phyloP scores from a whole-genome alignment of 2,329 filamentous ascomycete genomes.

The Neocucurbitaria cava region DNA sequence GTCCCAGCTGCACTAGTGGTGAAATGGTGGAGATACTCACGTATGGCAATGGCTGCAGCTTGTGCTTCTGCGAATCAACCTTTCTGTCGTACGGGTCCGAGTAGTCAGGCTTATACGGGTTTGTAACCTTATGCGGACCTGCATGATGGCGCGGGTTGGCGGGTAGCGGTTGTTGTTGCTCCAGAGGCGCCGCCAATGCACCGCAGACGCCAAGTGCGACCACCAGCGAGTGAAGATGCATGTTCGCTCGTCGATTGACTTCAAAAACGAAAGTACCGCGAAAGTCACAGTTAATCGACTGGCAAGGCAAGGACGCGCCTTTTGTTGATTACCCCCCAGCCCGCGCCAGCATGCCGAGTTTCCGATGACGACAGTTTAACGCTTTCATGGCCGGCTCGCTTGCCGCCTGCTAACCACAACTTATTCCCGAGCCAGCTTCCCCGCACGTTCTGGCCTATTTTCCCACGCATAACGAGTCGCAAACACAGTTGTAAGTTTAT shows the following conservation, averaged over 20 bases:
- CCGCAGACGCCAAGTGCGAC: slow-evolving; percentile 38
- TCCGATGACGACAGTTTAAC: slow-evolving; percentile 53
- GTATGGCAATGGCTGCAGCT: slow-evolving; percentile 68
- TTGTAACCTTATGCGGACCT: slow-evolving; percentile 28
- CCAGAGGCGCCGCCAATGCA: slow-evolving; percentile 37
- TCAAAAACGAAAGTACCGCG: slow-evolving; percentile 13
- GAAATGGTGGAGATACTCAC: slow-evolving; percentile 36
- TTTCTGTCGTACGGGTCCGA: slow-evolving; percentile 69
- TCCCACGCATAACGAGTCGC: slow-evolving; percentile 15
- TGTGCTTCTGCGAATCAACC: slow-evolving; percentile 65
- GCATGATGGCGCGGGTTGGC: slow-evolving; percentile 34
- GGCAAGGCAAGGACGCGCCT: slow-evolving; percentile 15
- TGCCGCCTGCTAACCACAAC: slow-evolving; percentile 8
- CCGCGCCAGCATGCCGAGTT: slow-evolving; percentile 17
- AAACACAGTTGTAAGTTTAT: neutral
- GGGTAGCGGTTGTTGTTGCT: slow-evolving; percentile 49
- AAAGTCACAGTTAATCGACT: neutral
- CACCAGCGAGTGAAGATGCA: slow-evolving; percentile 40
- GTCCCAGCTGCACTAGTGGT: neutral
- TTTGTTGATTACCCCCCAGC: slow-evolving; percentile 16
- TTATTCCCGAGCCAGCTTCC: slow-evolving; percentile 10
- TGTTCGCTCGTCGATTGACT: slow-evolving; percentile 24
- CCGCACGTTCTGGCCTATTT: slow-evolving; percentile 20
- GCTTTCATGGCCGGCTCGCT: slow-evolving; percentile 19
- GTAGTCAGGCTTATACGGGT: slow-evolving; percentile 67